Evolutionary conservation across 2,329 filamentous ascomycete species (phyloP).

Genomic region (Bipolaris victoriae): DNA sequence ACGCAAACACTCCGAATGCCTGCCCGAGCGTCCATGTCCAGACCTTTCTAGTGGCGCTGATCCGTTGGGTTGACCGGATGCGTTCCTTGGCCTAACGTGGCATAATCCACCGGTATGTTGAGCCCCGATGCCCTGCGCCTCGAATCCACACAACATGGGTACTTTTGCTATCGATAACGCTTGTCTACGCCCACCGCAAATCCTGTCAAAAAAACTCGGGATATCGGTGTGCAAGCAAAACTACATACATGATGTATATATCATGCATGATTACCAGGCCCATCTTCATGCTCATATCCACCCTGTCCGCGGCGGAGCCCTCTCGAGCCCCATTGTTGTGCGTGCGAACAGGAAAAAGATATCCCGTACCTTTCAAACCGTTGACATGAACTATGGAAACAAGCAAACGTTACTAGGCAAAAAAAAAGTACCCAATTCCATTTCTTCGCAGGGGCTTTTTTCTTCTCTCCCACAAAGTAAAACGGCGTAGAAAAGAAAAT

Average conservation of each 20-base stretch:
- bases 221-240: background rate
- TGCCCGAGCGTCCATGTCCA: constrained; percentile 4
- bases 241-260: background rate
- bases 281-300: background rate
- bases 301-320: background rate
- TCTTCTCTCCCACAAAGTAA: constrained; percentile 4
- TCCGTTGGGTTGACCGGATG: constrained; percentile 14
- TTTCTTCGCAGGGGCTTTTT: background rate
- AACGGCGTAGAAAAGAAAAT: constrained; percentile 12
- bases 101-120: constrained; percentile 6
- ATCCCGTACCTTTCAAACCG: background rate
- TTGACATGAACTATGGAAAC: constrained; percentile 5
- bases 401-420: background rate
- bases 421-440: background rate
- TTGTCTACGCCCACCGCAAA: background rate
- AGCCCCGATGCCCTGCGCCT: constrained; percentile 5
- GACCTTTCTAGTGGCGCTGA: constrained; percentile 17
- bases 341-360: background rate
- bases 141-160: constrained; percentile 2
- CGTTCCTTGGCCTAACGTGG: constrained; percentile 10
- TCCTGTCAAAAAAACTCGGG: background rate
- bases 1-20: constrained; percentile 11
- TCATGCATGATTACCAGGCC: background rate
- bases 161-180: background rate
- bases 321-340: background rate